These are phyloP conservation scores for Gossypium laxum DNA, from an alignment of 441 rosid species.

Conservation along the genomic window DNA sequence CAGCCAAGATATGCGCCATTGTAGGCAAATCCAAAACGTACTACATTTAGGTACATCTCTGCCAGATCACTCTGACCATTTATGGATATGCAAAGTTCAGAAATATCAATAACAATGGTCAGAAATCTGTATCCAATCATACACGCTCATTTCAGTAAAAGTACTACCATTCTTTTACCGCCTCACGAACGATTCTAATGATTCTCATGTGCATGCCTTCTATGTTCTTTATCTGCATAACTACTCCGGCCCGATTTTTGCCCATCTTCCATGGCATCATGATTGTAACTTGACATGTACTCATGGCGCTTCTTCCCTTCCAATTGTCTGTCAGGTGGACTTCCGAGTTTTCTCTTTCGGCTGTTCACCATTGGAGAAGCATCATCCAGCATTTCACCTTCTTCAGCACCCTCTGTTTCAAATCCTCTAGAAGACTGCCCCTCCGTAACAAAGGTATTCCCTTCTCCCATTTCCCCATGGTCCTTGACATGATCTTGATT, in stretches of 20 bases:
- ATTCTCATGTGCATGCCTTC: constrained; percentile 34
- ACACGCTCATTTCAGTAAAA: too few species aligned
- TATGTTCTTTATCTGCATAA: constrained; percentile 33
- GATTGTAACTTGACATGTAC: constrained; percentile 22
- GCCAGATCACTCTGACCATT: too few species aligned
- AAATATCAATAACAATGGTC: too few species aligned
- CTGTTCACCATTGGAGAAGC: constrained; percentile 34
- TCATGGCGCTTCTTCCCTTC: constrained; percentile 59
- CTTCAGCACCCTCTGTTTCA: constrained; percentile 44
- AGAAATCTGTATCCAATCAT: too few species aligned
- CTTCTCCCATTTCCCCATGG: constrained; percentile 33
- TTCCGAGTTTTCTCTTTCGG: constrained; percentile 50
- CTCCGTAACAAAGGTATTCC: constrained; percentile 15
- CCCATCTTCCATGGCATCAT: constrained; percentile 28
- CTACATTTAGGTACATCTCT: too few species aligned
- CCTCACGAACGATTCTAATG: too few species aligned
- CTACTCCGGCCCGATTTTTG: constrained; percentile 26
- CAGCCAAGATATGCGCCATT: too few species aligned
- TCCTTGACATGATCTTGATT: constrained; percentile 26
- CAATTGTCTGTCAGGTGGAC: constrained; percentile 39
- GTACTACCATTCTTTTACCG: too few species aligned
- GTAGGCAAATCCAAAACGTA: too few species aligned
- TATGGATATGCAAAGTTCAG: too few species aligned
- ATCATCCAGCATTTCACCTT: constrained; percentile 66
- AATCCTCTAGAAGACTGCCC: constrained; percentile 29